Conservation (phyloP, 257 asterid genomes). For the Solanum gandarillasii region DNA sequence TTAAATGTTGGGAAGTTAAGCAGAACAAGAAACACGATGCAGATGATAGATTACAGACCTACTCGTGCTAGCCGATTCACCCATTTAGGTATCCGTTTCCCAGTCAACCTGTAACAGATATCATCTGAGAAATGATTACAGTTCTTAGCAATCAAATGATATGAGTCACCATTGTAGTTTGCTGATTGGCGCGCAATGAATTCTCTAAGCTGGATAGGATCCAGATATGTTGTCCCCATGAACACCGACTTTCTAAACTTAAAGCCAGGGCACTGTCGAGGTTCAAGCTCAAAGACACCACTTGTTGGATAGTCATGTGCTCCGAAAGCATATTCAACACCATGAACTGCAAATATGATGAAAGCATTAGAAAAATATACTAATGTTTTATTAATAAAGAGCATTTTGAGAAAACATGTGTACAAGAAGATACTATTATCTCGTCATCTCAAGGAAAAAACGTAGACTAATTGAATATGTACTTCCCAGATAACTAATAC, state of each 20-base stretch:
- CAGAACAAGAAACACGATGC: not conserved
- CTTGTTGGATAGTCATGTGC: constrained; percentile 70
- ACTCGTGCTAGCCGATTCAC: constrained; percentile 79
- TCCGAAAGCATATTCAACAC: constrained; percentile 77
- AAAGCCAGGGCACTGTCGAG: constrained; percentile 80
- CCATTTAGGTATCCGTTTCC: constrained; percentile 72
- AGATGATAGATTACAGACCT: constrained; percentile 22
- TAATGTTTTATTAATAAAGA: not conserved
- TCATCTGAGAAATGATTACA: constrained; percentile 91
- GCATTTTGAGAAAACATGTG: not conserved
- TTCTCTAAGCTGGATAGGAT: constrained; percentile 47
- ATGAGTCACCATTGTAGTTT: constrained; percentile 58
- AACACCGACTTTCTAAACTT: constrained; percentile 62
- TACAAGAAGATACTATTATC: not conserved
- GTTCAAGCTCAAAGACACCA: constrained; percentile 81
- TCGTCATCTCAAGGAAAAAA: not conserved
- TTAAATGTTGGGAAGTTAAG: not conserved
- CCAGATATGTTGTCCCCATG: constrained; percentile 60
- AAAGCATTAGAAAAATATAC: not conserved
- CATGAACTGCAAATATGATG: constrained; percentile 48
- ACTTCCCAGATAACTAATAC: not conserved
- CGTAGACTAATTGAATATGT: not conserved
- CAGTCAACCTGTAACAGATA: constrained; percentile 62
- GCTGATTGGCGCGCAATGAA: constrained; percentile 57
- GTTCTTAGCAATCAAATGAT: constrained; percentile 65